Evolutionary conservation across 306 rosid genomes (phyloP).

Genomic region (Begonia fuchsioides): DNA sequence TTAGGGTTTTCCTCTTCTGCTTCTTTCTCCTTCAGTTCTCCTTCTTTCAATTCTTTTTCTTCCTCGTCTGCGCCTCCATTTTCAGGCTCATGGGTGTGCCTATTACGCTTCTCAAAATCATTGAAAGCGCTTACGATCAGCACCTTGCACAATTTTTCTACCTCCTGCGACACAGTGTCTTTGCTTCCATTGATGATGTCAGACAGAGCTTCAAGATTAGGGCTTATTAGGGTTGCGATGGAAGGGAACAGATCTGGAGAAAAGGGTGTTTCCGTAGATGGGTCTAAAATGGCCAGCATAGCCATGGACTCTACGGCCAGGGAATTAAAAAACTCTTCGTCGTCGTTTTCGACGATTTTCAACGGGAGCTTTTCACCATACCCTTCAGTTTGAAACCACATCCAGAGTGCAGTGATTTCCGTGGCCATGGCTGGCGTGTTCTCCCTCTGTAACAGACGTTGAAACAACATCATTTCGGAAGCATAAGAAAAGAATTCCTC

Average conservation of each 20-base stretch:
- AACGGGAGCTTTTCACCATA: background rate
- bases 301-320: background rate
- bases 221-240: background rate
- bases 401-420: background rate
- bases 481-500: background rate
- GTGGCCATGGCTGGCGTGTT: background rate
- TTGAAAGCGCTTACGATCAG: background rate
- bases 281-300: background rate
- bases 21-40: too few species aligned
- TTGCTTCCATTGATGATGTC: background rate
- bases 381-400: background rate
- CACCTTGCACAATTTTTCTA: background rate
- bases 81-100: background rate
- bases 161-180: background rate
- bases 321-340: background rate
- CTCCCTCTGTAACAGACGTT: background rate
- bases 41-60: too few species aligned
- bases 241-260: background rate
- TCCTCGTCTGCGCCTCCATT: too few species aligned
- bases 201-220: background rate
- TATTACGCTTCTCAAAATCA: background rate
- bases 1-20: too few species aligned
- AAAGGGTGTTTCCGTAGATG: background rate
- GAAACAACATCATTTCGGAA: conserved; percentile 1
- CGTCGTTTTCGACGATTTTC: background rate